Conservation (phyloP, 1,284 basidiomycete species). For the Chiua sp. region DNA sequence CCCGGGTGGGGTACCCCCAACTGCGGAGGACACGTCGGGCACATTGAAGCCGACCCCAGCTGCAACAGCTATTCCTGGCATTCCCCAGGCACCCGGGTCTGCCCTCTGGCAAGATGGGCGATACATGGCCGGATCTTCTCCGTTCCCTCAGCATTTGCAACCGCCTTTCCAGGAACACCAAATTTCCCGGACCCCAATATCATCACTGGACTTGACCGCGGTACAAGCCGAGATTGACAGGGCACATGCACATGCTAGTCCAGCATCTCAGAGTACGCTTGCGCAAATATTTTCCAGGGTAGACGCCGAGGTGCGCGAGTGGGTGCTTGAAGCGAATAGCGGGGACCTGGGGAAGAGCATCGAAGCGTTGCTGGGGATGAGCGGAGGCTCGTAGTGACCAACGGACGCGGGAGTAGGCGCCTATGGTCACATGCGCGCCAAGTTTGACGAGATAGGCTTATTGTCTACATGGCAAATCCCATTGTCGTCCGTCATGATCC, state of each 20-base stretch:
- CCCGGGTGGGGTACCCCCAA: conserved; percentile 24
- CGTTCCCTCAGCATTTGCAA: conserved; percentile 49
- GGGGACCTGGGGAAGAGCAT: conserved; percentile 91
- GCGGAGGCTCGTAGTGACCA: conserved; percentile 43
- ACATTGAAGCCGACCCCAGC: conserved; percentile 13
- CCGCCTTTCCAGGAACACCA: conserved; percentile 43
- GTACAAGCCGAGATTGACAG: conserved; percentile 82
- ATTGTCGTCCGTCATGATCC: too few relatives aligned
- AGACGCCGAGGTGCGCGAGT: conserved; percentile 83
- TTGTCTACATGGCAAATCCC: background rate
- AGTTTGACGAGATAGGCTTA: background rate
- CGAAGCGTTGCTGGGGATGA: conserved; percentile 83
- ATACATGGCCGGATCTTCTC: conserved; percentile 20
- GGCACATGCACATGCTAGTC: conserved; percentile 70
- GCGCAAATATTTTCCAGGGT: conserved; percentile 86
- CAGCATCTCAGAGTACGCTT: conserved; percentile 73
- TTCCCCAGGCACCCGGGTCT: conserved; percentile 46
- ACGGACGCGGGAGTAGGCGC: background rate
- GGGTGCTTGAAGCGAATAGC: conserved; percentile 87
- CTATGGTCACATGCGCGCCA: background rate
- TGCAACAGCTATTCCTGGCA: conserved; percentile 41
- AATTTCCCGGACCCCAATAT: conserved; percentile 71
- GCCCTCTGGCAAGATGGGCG: conserved; percentile 42
- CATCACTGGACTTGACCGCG: conserved; percentile 69
- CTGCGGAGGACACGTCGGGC: conserved; percentile 53